Conservation (phyloP, 495 filamentous ascomycete species). For the Annulohypoxylon maeteangense region DNA sequence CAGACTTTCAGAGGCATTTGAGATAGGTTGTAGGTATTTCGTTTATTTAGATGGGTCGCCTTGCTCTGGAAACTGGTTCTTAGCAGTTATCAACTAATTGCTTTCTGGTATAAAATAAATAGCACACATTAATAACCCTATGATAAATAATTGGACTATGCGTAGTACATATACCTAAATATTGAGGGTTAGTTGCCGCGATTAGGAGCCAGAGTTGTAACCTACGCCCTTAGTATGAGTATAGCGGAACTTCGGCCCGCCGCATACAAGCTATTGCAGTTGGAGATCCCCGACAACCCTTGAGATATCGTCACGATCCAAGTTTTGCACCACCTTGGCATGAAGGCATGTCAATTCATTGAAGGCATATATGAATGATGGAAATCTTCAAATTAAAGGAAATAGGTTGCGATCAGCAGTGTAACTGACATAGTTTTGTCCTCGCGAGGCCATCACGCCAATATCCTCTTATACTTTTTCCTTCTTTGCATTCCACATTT, state of each 20-base stretch:
- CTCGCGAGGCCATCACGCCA: constrained; percentile 27
- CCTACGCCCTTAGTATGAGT: background rate
- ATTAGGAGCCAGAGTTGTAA: background rate
- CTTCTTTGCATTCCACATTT: constrained; percentile 30
- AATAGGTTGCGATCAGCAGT: constrained; percentile 38
- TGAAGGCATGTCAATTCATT: background rate
- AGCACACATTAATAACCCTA: background rate
- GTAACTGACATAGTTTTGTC: constrained; percentile 36
- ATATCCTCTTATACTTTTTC: constrained; percentile 19
- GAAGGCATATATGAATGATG: constrained; percentile 6
- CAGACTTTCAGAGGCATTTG: background rate
- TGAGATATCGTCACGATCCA: background rate
- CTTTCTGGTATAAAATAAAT: background rate
- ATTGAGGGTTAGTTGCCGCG: background rate
- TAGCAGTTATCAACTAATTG: background rate
- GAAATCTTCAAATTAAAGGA: constrained; percentile 37
- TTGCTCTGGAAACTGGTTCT: background rate
- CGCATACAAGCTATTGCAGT: background rate
- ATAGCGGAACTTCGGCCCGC: constrained; percentile 31
- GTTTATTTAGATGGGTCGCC: background rate
- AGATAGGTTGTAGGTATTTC: background rate
- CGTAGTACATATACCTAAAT: constrained; percentile 4
- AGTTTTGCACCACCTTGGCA: background rate
- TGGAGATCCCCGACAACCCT: background rate
- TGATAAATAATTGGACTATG: background rate